Evolutionary conservation across 805 yeast genomes (phyloP).

Genomic region (Clavispora asparagi): DNA sequence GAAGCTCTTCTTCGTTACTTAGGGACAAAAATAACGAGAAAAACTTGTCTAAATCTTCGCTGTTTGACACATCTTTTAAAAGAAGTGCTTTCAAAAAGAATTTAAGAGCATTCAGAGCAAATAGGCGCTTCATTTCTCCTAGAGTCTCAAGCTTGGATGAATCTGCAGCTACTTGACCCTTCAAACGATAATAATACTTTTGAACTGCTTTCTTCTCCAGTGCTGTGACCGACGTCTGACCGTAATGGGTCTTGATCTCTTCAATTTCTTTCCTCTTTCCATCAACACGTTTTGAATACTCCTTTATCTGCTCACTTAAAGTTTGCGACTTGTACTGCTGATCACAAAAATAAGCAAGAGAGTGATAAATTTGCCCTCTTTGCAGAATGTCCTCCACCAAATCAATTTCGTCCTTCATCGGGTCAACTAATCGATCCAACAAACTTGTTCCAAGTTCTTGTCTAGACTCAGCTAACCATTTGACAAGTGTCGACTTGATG

Average conservation of each 20-base stretch:
- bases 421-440: conserved; percentile 50
- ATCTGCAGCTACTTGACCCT: conserved; percentile 47
- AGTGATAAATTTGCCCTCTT: conserved; percentile 46
- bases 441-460: conserved; percentile 61
- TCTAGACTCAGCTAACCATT: conserved; percentile 70
- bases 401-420: conserved; percentile 25
- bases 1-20: conserved; percentile 41
- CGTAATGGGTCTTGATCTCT: conserved; percentile 42
- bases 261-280: conserved; percentile 44
- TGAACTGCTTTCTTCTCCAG: conserved; percentile 50
- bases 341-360: conserved; percentile 72
- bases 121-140: conserved; percentile 31
- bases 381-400: conserved; percentile 14
- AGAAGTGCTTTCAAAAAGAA: conserved; percentile 56
- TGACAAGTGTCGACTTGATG: conserved; percentile 43
- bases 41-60: conserved; percentile 64
- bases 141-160: conserved; percentile 38
- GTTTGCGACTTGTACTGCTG: conserved; percentile 47
- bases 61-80: conserved; percentile 33
- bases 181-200: conserved; percentile 45
- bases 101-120: conserved; percentile 49
- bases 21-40: conserved; percentile 81
- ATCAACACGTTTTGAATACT: conserved; percentile 34
- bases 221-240: conserved; percentile 34
- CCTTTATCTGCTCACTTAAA: conserved; percentile 40